Conservation (phyloP, 2,329 filamentous ascomycete genomes). For the Phyllosticta capitalensis region DNA sequence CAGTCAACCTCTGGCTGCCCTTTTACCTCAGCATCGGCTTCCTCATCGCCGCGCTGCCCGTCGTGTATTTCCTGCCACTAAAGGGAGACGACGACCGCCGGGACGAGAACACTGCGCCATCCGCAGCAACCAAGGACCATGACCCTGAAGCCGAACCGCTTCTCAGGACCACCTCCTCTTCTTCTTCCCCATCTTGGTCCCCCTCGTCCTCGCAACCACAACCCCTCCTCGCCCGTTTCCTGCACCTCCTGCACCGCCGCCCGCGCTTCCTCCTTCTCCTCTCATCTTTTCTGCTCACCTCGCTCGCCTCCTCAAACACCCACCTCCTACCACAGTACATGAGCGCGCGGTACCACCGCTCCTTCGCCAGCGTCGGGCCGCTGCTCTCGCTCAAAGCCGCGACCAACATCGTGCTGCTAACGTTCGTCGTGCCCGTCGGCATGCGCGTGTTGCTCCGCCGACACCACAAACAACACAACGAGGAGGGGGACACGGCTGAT, state of each 20-base stretch:
- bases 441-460: conserved; percentile 20
- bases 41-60: conserved; percentile 18
- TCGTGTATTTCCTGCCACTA: neutral
- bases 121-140: neutral
- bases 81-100: no score
- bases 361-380: conserved; percentile 27
- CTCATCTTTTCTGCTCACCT: conserved; percentile 25
- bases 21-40: conserved; percentile 26
- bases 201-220: neutral
- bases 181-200: neutral
- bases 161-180: neutral
- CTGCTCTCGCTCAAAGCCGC: conserved; percentile 29
- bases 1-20: conserved; percentile 25
- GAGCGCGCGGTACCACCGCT: conserved; percentile 30
- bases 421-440: conserved; percentile 24
- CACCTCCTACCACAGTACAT: conserved; percentile 31
- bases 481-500: neutral
- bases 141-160: neutral
- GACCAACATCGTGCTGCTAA: conserved; percentile 26
- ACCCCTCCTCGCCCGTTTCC: neutral
- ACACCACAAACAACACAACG: neutral
- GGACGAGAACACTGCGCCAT: no score
- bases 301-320: conserved; percentile 29
- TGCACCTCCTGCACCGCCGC: neutral
- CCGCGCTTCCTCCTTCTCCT: conserved; percentile 24